phyloP scores from a whole-genome alignment of 2,329 filamentous ascomycete species.

The Botryotinia calthae region DNA sequence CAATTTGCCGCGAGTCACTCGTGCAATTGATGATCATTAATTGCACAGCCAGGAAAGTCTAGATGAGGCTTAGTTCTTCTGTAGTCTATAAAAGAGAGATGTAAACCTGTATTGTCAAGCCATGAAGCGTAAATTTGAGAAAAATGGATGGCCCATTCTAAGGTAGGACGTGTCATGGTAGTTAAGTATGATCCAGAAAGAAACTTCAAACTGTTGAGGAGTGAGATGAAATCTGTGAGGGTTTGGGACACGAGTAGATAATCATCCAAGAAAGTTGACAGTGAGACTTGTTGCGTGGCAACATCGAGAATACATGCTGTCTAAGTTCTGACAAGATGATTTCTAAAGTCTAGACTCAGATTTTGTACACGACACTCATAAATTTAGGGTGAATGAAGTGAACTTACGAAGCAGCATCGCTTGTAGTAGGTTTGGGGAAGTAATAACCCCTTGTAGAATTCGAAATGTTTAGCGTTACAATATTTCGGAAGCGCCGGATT shows the following conservation, averaged over 20 bases:
- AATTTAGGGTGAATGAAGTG: neutral
- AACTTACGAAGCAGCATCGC: neutral
- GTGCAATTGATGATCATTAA: neutral
- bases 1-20: neutral
- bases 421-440: neutral
- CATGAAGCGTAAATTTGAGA: no score
- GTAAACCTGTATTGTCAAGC: no score
- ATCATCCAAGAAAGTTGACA: neutral
- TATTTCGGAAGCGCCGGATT: neutral
- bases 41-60: no score
- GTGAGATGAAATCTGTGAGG: neutral
- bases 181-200: no score
- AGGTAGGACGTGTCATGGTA: no score
- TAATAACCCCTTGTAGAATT: rapidly evolving
- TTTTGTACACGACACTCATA: neutral
- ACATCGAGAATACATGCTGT: neutral
- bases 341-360: neutral
- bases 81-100: no score
- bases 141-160: no score
- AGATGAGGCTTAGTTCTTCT: no score
- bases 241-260: neutral
- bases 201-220: neutral
- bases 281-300: neutral
- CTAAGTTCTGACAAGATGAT: neutral
- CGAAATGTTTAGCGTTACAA: neutral